phyloP scores from a whole-genome alignment of 106 monocot genomes.

The Phalaenopsis equestris region DNA sequence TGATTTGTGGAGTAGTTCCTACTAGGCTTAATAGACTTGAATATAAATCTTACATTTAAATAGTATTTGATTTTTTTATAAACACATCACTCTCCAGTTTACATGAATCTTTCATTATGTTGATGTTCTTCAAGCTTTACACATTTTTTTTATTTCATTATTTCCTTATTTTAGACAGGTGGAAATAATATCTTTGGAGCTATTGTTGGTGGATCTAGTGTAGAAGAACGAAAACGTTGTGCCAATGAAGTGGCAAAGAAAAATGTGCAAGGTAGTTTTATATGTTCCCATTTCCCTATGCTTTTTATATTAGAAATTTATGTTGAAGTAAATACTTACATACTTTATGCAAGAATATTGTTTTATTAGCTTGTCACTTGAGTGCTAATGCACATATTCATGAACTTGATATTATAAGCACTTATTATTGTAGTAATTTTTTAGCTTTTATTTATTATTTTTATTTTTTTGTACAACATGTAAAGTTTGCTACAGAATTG shows the following conservation, averaged over 20 bases:
- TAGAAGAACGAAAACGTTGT: conserved; percentile 71
- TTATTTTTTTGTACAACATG: neutral
- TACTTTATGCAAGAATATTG: neutral
- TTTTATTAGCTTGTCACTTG: neutral
- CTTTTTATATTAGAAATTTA: neutral
- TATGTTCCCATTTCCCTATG: neutral
- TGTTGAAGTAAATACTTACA: neutral
- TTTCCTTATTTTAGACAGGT: conserved; percentile 36
- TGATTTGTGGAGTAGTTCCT: neutral
- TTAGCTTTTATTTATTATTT: neutral
- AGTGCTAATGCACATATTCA: neutral
- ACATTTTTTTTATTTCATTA: neutral
- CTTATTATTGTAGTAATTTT: neutral
- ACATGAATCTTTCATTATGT: neutral
- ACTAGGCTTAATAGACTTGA: neutral
- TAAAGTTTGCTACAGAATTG: neutral
- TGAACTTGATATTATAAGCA: neutral
- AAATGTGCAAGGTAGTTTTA: conserved; percentile 64
- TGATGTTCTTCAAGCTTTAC: neutral
- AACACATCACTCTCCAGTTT: neutral
- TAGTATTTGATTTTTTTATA: neutral
- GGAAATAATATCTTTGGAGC: conserved; percentile 54
- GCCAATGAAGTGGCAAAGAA: conserved; percentile 68
- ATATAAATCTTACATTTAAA: neutral
- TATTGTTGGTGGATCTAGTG: conserved; percentile 72